Evolutionary conservation across 2,329 filamentous ascomycete genomes (phyloP).

Genomic region (Magnaporthiopsis incrustans): DNA sequence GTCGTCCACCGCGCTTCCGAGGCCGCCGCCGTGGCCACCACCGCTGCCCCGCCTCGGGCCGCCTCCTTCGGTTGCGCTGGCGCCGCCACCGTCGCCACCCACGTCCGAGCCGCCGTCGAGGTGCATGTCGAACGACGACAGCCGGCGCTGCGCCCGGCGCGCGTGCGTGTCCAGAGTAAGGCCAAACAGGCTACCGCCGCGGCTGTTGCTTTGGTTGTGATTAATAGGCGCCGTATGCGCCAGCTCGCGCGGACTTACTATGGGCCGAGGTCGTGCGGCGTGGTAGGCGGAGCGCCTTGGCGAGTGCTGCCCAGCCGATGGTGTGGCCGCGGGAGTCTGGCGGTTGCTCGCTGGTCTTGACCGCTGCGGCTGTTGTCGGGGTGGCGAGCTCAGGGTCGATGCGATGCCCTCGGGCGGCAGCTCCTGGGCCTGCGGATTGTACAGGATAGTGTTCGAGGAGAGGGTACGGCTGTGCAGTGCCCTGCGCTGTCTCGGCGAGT

Average conservation of each 20-base stretch:
- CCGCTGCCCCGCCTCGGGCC: not conserved
- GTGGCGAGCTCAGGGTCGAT: constrained; percentile 1
- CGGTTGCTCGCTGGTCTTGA: constrained; percentile 30
- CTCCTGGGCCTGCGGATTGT: constrained; percentile 48
- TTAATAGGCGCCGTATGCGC: constrained; percentile 47
- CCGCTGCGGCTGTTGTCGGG: constrained; percentile 22
- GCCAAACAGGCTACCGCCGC: constrained; percentile 15
- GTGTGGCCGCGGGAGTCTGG: constrained; percentile 29
- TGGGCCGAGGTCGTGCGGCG: constrained; percentile 48
- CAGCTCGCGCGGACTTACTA: constrained; percentile 42
- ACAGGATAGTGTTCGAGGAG: constrained; percentile 78
- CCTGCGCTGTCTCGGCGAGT: constrained; percentile 25
- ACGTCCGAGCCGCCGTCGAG: constrained; percentile 55
- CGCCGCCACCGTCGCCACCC: constrained; percentile 35
- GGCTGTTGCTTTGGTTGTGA: not conserved
- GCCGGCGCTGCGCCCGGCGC: constrained; percentile 30
- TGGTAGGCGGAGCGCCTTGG: constrained; percentile 36
- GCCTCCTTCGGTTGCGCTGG: not conserved
- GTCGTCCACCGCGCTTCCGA: constrained; percentile 23
- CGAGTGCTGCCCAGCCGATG: constrained; percentile 33
- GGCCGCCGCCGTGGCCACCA: no score
- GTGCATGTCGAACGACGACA: constrained; percentile 63
- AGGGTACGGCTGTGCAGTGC: constrained; percentile 61
- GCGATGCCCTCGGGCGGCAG: not conserved
- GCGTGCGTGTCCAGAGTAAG: constrained; percentile 32